These are phyloP conservation scores for Fusarium penzigii DNA, from an alignment of 2,329 filamentous ascomycete genomes.

Conservation along the genomic window DNA sequence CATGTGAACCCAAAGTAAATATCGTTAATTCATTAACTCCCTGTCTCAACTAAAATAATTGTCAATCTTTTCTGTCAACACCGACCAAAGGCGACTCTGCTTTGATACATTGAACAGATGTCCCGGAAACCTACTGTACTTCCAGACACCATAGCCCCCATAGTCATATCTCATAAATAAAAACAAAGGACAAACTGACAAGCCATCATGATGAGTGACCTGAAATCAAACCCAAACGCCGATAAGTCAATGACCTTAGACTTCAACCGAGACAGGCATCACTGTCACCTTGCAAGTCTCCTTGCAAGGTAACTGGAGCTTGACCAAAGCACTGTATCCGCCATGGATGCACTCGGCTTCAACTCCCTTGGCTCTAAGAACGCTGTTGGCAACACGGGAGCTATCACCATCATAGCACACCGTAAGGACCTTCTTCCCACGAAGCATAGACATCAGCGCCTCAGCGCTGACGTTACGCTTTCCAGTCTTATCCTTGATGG, in stretches of 20 bases:
- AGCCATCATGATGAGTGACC: neutral
- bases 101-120: constrained; percentile 1
- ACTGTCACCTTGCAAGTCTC: constrained; percentile 25
- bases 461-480: constrained; percentile 30
- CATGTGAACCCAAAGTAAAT: no score
- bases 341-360: constrained; percentile 48
- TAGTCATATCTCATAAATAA: constrained; percentile 9
- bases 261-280: constrained; percentile 25
- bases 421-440: constrained; percentile 43
- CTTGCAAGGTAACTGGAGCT: constrained; percentile 29
- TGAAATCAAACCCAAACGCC: neutral
- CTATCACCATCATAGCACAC: constrained; percentile 57
- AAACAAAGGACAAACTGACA: constrained; percentile 5
- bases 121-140: constrained; percentile 31
- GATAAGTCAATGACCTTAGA: constrained; percentile 6
- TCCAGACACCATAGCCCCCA: constrained; percentile 6
- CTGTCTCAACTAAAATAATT: neutral
- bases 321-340: constrained; percentile 35
- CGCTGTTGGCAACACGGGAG: constrained; percentile 54
- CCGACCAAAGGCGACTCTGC: neutral
- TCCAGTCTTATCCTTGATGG: constrained; percentile 29
- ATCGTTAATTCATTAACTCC: no score
- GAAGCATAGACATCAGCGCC: constrained; percentile 31
- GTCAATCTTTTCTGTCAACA: no score
- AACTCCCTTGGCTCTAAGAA: constrained; percentile 51